phyloP scores from a whole-genome alignment of 768 basidiomycete genomes.

The Russula emetica region DNA sequence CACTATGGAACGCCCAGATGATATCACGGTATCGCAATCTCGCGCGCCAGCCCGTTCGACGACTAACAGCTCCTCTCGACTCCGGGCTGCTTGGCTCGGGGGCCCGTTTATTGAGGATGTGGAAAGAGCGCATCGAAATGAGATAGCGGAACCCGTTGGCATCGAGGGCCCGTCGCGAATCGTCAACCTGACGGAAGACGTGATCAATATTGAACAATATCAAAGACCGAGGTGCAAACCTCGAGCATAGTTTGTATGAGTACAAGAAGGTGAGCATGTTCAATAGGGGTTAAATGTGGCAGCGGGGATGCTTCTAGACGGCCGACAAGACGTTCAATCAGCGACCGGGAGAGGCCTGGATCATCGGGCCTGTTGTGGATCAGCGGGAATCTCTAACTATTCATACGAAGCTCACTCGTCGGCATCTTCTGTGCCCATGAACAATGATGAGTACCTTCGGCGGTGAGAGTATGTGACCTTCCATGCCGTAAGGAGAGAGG shows the following conservation, averaged over 20 bases:
- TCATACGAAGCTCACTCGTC: slow-evolving; percentile 42
- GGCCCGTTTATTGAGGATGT: slow-evolving; percentile 71
- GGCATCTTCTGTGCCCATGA: slow-evolving; percentile 41
- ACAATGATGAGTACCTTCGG: slow-evolving; percentile 51
- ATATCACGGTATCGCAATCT: slow-evolving; percentile 91
- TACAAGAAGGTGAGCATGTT: slow-evolving; percentile 78
- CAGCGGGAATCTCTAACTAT: neutral
- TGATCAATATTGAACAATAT: slow-evolving; percentile 9
- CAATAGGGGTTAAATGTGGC: slow-evolving; percentile 69
- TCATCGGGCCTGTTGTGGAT: slow-evolving; percentile 41
- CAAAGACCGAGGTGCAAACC: slow-evolving; percentile 40
- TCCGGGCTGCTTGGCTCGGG: slow-evolving; percentile 47
- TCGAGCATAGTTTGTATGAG: slow-evolving; percentile 85
- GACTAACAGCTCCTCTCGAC: slow-evolving; percentile 41
- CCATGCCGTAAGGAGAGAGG: neutral
- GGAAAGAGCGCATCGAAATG: slow-evolving; percentile 87
- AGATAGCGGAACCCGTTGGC: slow-evolving; percentile 90
- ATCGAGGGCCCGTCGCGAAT: slow-evolving; percentile 87
- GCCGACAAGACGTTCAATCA: slow-evolving; percentile 59
- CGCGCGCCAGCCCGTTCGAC: slow-evolving; percentile 56
- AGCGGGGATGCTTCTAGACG: slow-evolving; percentile 59
- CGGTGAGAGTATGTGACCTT: slow-evolving; percentile 26
- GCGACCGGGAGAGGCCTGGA: slow-evolving; percentile 53
- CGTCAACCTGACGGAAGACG: slow-evolving; percentile 59
- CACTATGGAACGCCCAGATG: slow-evolving; percentile 96